Conservation (phyloP, 257 asterid species). For the Rehmannia glutinosa region DNA sequence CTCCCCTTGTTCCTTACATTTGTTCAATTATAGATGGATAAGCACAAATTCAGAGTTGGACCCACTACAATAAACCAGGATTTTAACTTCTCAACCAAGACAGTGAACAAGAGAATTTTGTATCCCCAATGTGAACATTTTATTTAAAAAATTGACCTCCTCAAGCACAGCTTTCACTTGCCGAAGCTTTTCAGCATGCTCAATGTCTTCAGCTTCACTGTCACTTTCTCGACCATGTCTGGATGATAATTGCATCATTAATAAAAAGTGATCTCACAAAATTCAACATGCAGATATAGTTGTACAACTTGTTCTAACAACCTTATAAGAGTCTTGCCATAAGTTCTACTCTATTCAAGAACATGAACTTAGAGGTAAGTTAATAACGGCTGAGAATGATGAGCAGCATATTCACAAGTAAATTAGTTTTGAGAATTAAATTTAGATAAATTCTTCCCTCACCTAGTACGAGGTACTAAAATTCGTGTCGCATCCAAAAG, state of each 20-base stretch:
- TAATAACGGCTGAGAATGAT: constrained; percentile 11
- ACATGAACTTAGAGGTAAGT: constrained; percentile 6
- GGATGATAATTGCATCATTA: constrained; percentile 32
- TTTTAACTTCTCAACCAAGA: constrained; percentile 11
- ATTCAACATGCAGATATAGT: constrained; percentile 1
- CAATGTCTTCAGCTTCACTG: constrained; percentile 97
- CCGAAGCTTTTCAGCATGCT: constrained; percentile 99
- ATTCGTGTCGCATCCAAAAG: constrained; percentile 95
- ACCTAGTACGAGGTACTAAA: constrained; percentile 91
- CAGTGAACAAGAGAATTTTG: background rate
- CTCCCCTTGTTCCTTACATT: background rate
- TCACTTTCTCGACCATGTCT: constrained; percentile 98
- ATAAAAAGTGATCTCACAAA: constrained; percentile 18
- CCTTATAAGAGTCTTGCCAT: background rate
- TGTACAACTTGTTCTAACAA: background rate
- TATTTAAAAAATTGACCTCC: constrained; percentile 64
- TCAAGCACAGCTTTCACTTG: constrained; percentile 99
- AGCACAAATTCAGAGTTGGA: background rate
- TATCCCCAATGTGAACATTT: background rate
- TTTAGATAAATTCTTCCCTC: constrained; percentile 14
- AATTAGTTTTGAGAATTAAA: constrained; percentile 8
- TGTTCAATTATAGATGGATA: background rate
- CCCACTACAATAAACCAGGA: background rate
- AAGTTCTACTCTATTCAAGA: background rate
- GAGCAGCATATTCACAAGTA: constrained; percentile 3